A percentile compares a stretch with the other conserved stretches of the same genome.
Conservation (phyloP, 257 asterid genomes). For the Eucommia ulmoides region DNA sequence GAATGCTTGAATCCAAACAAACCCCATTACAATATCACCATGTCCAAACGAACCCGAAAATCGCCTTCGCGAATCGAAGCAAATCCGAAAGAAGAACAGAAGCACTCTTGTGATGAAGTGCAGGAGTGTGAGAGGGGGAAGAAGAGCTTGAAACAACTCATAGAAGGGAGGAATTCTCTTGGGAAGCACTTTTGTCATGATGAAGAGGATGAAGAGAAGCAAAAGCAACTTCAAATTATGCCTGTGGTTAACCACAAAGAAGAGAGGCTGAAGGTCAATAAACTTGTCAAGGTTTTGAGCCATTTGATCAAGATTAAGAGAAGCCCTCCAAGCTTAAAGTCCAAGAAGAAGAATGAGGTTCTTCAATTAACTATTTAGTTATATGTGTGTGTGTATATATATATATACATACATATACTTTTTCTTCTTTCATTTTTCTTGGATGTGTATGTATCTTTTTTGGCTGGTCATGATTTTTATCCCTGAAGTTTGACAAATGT, state of each 20-base stretch:
- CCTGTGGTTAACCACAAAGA: neutral
- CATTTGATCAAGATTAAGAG: constrained; percentile 4
- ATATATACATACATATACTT: too few species aligned
- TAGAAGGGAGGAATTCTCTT: constrained; percentile 10
- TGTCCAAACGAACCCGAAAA: constrained; percentile 11
- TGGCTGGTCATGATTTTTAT: too few species aligned
- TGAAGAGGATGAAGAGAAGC: constrained; percentile 5
- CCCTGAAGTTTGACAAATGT: too few species aligned
- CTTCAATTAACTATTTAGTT: too few species aligned
- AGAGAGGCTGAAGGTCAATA: neutral
- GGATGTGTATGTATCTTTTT: too few species aligned
- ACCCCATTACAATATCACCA: constrained; percentile 8
- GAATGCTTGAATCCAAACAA: constrained; percentile 9
- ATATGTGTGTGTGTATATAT: too few species aligned
- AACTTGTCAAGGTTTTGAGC: neutral
- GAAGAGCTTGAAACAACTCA: constrained; percentile 10
- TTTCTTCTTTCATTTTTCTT: too few species aligned
- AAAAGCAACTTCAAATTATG: constrained; percentile 7
- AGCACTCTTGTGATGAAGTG: neutral
- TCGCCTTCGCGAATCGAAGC: constrained; percentile 1
- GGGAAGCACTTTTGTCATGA: constrained; percentile 8
- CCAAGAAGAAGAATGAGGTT: too few species aligned
- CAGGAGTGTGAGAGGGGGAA: neutral
- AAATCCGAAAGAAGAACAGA: neutral
- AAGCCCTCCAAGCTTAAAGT: too few species aligned